A percentile compares a stretch with the other conserved stretches of the same genome.
Evolutionary conservation across 805 yeast genomes (phyloP).

Genomic region (Torulaspora gathmanii): DNA sequence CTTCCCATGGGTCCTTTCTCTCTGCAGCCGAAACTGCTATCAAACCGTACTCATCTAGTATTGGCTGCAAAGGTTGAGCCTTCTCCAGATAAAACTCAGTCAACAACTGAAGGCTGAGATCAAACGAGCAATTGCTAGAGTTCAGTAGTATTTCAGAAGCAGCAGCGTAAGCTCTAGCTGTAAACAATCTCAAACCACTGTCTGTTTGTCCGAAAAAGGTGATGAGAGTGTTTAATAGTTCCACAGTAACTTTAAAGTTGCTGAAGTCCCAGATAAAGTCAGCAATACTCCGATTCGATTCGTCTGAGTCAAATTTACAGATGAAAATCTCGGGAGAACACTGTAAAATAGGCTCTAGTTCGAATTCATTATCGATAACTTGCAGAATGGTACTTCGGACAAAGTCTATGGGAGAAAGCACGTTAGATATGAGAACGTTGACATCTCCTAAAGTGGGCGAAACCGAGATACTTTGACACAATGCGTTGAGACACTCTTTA

Average conservation of each 20-base stretch:
- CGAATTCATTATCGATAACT: constrained; percentile 78
- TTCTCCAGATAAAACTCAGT: constrained; percentile 53
- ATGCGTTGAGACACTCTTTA: constrained; percentile 73
- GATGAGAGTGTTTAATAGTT: constrained; percentile 44
- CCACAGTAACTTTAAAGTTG: constrained; percentile 37
- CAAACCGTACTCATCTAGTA: constrained; percentile 75
- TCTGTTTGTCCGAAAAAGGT: constrained; percentile 51
- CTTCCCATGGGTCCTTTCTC: constrained; percentile 77
- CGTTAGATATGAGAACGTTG: constrained; percentile 48
- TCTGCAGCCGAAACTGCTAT: constrained; percentile 56
- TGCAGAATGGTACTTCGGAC: constrained; percentile 80
- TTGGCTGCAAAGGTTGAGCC: constrained; percentile 70
- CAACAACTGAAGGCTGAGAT: constrained; percentile 41
- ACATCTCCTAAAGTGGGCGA: constrained; percentile 56
- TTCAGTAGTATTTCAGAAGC: constrained; percentile 45
- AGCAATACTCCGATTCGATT: constrained; percentile 59
- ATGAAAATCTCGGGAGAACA: constrained; percentile 73
- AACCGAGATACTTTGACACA: constrained; percentile 72
- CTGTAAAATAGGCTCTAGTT: constrained; percentile 38
- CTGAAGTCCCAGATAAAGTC: constrained; percentile 83
- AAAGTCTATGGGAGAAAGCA: constrained; percentile 59
- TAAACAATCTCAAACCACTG: constrained; percentile 65
- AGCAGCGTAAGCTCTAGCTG: constrained; percentile 60
- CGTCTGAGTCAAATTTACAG: constrained; percentile 68
- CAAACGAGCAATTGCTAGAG: constrained; percentile 28